These are phyloP conservation scores for Cryphonectria radicalis DNA, from an alignment of 2,329 filamentous ascomycete species.

Conservation along the genomic window DNA sequence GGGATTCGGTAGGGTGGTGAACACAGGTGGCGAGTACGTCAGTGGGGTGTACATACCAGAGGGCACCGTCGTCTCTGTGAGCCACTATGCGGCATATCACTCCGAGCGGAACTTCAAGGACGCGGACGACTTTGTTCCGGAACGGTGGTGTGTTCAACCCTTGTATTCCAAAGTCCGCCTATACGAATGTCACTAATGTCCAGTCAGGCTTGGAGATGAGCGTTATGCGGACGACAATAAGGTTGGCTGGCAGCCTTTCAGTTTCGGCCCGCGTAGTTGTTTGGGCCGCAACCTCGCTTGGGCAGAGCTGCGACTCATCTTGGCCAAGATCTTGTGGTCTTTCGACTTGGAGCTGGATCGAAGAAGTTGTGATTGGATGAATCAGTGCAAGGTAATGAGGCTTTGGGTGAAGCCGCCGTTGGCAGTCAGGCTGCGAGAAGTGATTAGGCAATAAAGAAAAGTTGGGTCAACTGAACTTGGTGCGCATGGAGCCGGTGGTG, in stretches of 20 bases:
- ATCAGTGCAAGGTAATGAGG: neutral
- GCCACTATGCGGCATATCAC: neutral
- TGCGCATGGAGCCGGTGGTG: neutral
- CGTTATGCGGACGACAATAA: neutral
- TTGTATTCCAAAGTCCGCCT: neutral
- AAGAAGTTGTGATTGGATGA: neutral
- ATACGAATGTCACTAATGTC: neutral
- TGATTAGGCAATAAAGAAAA: neutral
- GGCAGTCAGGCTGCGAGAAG: neutral
- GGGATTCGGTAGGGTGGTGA: neutral
- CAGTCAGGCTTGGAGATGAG: neutral
- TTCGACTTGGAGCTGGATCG: constrained; percentile 8
- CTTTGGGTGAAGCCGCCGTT: neutral
- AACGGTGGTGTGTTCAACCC: constrained; percentile 3
- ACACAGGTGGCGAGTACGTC: neutral
- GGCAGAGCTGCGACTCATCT: constrained; percentile 8
- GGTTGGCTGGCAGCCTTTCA: constrained; percentile 7
- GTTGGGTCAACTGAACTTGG: neutral
- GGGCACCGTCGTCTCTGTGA: neutral
- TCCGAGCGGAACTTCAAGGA: constrained; percentile 11
- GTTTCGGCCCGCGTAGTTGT: constrained; percentile 10
- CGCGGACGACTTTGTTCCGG: neutral
- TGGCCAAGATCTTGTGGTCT: constrained; percentile 13
- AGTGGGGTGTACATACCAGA: neutral
- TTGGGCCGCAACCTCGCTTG: constrained; percentile 12